A percentile compares a stretch with the other conserved stretches of the same genome.
These are phyloP conservation scores for Gossypium anomalum DNA, from an alignment of 345 rosid species.

Conservation along the genomic window DNA sequence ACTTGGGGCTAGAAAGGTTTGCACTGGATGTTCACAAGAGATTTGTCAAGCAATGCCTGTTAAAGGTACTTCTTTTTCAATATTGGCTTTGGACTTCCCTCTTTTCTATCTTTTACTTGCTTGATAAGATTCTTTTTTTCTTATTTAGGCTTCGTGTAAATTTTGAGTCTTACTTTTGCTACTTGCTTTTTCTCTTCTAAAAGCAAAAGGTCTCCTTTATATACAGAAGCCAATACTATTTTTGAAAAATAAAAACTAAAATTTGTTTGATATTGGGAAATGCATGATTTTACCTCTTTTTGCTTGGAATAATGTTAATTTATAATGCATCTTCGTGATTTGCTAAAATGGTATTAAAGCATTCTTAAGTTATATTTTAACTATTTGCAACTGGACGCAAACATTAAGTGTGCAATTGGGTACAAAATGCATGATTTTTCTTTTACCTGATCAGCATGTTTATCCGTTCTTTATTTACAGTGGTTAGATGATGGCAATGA, in stretches of 20 bases:
- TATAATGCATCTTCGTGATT: neutral
- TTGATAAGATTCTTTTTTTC: neutral
- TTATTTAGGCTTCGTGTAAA: neutral
- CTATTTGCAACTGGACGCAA: neutral
- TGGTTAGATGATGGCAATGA: conserved; percentile 42
- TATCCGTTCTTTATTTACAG: conserved; percentile 29
- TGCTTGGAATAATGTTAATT: neutral
- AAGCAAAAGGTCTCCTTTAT: neutral
- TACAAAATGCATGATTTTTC: neutral
- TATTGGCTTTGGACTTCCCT: neutral
- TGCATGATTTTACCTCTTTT: neutral
- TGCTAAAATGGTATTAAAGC: neutral
- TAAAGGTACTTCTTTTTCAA: conserved; percentile 35
- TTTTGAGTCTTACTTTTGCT: neutral
- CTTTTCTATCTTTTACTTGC: neutral
- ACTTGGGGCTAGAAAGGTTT: conserved; percentile 55
- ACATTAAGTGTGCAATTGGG: neutral
- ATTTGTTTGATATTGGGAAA: neutral
- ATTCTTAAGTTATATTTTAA: neutral
- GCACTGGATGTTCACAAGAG: conserved; percentile 78
- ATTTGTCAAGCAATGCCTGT: conserved; percentile 55
- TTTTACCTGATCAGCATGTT: neutral
- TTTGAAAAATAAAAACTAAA: neutral
- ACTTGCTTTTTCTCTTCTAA: neutral
- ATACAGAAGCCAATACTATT: neutral